A percentile compares a stretch with the other conserved stretches of the same genome.
These are phyloP conservation scores for Eremomyces bilateralis DNA, from an alignment of 495 filamentous ascomycete genomes.

Conservation along the genomic window DNA sequence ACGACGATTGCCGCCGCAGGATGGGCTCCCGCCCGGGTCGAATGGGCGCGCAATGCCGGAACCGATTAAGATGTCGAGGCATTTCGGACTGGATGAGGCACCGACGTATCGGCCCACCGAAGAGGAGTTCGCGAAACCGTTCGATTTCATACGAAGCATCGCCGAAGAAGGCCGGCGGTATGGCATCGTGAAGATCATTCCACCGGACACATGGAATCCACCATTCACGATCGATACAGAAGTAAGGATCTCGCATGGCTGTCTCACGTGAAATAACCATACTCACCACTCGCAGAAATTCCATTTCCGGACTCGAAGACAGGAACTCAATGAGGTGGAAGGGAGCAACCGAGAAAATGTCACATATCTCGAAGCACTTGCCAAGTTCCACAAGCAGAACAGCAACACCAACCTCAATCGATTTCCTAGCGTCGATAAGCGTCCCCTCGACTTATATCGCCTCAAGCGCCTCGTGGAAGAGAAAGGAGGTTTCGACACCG, in stretches of 20 bases:
- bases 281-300: slow-evolving; percentile 52
- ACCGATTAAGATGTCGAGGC: slow-evolving; percentile 48
- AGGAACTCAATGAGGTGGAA: slow-evolving; percentile 96
- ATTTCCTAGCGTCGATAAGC: slow-evolving; percentile 92
- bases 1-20: slow-evolving; percentile 57
- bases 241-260: too few relatives aligned
- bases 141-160: slow-evolving; percentile 82
- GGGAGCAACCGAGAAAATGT: slow-evolving; percentile 95
- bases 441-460: slow-evolving; percentile 85
- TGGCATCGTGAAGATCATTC: slow-evolving; percentile 86
- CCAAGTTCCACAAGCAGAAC: slow-evolving; percentile 86
- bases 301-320: slow-evolving; percentile 88
- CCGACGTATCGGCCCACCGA: slow-evolving; percentile 78
- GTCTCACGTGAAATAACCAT: too few relatives aligned
- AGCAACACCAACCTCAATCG: slow-evolving; percentile 81
- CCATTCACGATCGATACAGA: slow-evolving; percentile 92
- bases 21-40: too few relatives aligned
- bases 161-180: slow-evolving; percentile 61
- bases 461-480: slow-evolving; percentile 92
- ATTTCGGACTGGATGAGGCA: slow-evolving; percentile 71
- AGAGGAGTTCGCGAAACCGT: slow-evolving; percentile 86
- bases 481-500: slow-evolving; percentile 79
- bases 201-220: slow-evolving; percentile 83
- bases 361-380: slow-evolving; percentile 85
- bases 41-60: too few relatives aligned